phyloP scores from a whole-genome alignment of 116 monocot species.

The Iris pallida region DNA sequence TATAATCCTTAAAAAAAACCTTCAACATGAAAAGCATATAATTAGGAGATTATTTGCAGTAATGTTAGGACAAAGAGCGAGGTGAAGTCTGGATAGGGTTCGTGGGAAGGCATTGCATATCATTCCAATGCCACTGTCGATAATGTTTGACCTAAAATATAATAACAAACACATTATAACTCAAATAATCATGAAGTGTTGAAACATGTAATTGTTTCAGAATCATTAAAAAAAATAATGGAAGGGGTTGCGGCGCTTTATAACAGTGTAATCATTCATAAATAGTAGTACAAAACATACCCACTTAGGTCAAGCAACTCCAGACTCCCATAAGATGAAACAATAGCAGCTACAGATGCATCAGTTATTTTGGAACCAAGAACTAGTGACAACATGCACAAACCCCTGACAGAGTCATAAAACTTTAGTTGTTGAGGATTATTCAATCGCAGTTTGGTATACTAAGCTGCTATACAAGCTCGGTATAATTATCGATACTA shows the following conservation, averaged over 20 bases:
- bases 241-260: neutral
- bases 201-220: no score
- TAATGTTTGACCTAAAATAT: slow-evolving; percentile 71
- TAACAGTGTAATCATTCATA: neutral
- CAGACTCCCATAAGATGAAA: slow-evolving; percentile 47
- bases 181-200: neutral
- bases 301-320: slow-evolving; percentile 97
- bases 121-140: slow-evolving; percentile 90
- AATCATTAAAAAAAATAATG: neutral
- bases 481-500: no score
- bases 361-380: slow-evolving; percentile 86
- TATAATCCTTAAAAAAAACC: neutral
- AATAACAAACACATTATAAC: neutral
- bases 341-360: slow-evolving; percentile 87
- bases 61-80: slow-evolving; percentile 81
- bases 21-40: neutral
- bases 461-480: no score
- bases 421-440: no score
- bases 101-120: slow-evolving; percentile 75
- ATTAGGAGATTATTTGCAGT: slow-evolving; percentile 64
- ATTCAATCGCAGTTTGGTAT: no score
- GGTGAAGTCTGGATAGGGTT: slow-evolving; percentile 72
- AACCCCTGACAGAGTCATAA: slow-evolving; percentile 39
- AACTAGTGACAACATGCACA: slow-evolving; percentile 78
- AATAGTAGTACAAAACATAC: slow-evolving; percentile 31